Percentiles rank a stretch among this genome's conserved stretches.
These are phyloP conservation scores for Fraxinus pennsylvanica DNA, from an alignment of 257 asterid genomes.

Conservation along the genomic window DNA sequence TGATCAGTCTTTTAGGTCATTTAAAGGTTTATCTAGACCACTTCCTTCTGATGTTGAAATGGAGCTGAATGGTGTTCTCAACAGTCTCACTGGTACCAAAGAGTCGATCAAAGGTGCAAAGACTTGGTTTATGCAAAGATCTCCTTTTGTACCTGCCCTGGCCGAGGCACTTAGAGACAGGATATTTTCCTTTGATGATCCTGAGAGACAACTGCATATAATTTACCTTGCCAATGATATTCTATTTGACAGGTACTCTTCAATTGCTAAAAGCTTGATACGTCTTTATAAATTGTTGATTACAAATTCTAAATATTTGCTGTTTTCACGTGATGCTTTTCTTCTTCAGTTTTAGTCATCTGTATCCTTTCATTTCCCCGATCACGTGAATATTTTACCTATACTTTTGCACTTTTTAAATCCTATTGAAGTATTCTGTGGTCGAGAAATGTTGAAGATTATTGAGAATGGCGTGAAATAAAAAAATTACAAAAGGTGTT, in stretches of 20 bases:
- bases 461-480: not conserved
- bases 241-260: slow-evolving; percentile 78
- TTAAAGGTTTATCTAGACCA: slow-evolving; percentile 72
- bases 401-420: slow-evolving; percentile 12
- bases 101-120: slow-evolving; percentile 97
- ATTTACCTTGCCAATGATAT: slow-evolving; percentile 95
- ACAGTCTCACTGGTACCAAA: slow-evolving; percentile 85
- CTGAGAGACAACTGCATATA: slow-evolving; percentile 90
- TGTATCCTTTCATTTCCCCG: not conserved
- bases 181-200: slow-evolving; percentile 75
- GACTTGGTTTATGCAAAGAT: slow-evolving; percentile 97
- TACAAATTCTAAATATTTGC: not conserved
- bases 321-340: slow-evolving; percentile 5
- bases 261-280: slow-evolving; percentile 14
- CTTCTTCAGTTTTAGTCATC: slow-evolving; percentile 14
- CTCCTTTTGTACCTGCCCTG: slow-evolving; percentile 71
- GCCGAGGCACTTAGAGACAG: slow-evolving; percentile 93
- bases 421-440: not conserved
- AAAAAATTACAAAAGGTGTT: not conserved
- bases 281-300: slow-evolving; percentile 3
- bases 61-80: slow-evolving; percentile 85
- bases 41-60: slow-evolving; percentile 92
- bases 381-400: slow-evolving; percentile 2
- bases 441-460: not conserved
- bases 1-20: slow-evolving; percentile 64